Percentiles rank a stretch among this genome's conserved stretches.
Evolutionary conservation across 345 rosid species (phyloP).

Genomic region (Lumnitzera littorea): DNA sequence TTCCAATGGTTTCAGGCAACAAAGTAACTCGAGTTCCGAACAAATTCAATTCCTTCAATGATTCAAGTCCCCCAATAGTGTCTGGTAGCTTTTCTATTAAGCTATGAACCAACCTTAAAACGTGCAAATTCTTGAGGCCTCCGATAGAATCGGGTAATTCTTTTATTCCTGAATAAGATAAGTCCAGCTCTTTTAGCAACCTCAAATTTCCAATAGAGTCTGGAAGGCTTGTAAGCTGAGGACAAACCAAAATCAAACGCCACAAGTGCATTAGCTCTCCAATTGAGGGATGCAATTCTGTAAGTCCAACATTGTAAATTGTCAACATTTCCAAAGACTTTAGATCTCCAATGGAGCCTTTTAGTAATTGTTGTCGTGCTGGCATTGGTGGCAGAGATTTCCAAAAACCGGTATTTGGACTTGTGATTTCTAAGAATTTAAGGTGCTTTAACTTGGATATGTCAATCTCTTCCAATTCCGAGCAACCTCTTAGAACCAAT

Average conservation of each 20-base stretch:
- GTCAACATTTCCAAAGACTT: not conserved
- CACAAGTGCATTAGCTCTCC: not conserved
- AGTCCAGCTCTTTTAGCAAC: not conserved
- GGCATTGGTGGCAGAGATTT: too few species aligned
- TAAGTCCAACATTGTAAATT: not conserved
- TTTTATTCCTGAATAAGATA: not conserved
- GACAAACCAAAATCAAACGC: not conserved
- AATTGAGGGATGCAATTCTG: not conserved
- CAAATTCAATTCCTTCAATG: too few species aligned
- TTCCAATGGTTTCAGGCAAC: not conserved
- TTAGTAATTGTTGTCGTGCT: too few species aligned
- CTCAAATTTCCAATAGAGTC: not conserved
- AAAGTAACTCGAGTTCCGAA: too few species aligned
- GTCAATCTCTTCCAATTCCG: not conserved
- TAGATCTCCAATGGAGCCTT: too few species aligned
- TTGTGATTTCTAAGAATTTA: not conserved
- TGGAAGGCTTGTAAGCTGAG: not conserved
- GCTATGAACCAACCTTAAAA: too few species aligned
- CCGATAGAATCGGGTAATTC: not conserved
- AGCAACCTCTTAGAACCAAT: not conserved
- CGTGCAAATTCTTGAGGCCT: not conserved
- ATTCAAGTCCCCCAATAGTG: too few species aligned
- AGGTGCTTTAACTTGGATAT: not conserved
- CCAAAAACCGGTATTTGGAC: accelerated
- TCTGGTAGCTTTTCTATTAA: too few species aligned